Percentiles rank a stretch among this genome's conserved stretches.
Conservation (phyloP, 805 yeast genomes). For the Candida namnaoensis region DNA sequence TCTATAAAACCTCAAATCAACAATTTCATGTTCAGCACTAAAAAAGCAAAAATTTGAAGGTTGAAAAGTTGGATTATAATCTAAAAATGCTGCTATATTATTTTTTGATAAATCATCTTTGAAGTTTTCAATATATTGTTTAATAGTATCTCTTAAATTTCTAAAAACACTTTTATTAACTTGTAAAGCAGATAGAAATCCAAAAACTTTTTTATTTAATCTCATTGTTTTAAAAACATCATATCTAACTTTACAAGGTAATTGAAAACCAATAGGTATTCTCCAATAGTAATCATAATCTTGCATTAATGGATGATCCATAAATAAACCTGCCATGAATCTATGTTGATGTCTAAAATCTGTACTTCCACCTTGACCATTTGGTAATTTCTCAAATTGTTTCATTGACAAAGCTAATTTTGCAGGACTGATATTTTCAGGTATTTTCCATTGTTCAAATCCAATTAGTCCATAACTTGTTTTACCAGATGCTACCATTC, state of each 20-base stretch:
- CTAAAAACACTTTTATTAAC: constrained; percentile 61
- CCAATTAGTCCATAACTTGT: constrained; percentile 58
- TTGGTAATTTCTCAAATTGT: constrained; percentile 31
- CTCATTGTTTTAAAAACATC: constrained; percentile 62
- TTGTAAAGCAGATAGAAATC: constrained; percentile 60
- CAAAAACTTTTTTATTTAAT: constrained; percentile 48
- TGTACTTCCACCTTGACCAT: constrained; percentile 56
- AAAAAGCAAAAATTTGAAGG: constrained; percentile 72
- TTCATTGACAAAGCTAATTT: constrained; percentile 37
- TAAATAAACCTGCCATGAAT: constrained; percentile 48
- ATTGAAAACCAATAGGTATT: constrained; percentile 60
- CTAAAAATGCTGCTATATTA: constrained; percentile 55
- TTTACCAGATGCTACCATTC: constrained; percentile 46
- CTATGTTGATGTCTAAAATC: constrained; percentile 66
- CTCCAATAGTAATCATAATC: constrained; percentile 71
- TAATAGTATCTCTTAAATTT: constrained; percentile 50
- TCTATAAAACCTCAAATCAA: constrained; percentile 64
- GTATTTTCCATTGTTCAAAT: constrained; percentile 63
- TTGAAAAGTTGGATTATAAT: constrained; percentile 55
- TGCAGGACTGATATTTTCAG: constrained; percentile 50
- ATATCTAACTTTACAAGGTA: constrained; percentile 54
- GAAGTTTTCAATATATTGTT: constrained; percentile 34
- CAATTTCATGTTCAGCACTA: constrained; percentile 80
- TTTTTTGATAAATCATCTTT: constrained; percentile 34
- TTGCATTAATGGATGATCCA: constrained; percentile 48